Evolutionary conservation across 2,329 filamentous ascomycete species (phyloP).

Genomic region (Hypoxylon rubiginosum): DNA sequence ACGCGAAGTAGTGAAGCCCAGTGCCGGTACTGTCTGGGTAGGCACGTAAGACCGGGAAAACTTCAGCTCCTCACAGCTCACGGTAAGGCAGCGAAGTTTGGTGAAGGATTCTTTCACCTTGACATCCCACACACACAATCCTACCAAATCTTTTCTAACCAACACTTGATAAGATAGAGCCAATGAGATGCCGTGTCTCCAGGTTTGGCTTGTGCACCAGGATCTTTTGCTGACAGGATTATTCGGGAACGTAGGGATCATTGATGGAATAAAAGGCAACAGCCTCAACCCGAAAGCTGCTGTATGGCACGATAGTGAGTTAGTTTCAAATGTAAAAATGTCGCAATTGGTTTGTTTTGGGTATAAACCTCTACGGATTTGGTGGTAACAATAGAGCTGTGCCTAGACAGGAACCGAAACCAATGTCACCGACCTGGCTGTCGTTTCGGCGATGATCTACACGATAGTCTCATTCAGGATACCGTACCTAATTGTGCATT

Average conservation of each 20-base stretch:
- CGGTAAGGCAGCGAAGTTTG: neutral
- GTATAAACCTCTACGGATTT: too few relatives aligned
- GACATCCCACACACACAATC: neutral
- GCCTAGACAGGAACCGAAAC: too few relatives aligned
- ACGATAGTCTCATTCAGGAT: too few relatives aligned
- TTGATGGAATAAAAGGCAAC: neutral
- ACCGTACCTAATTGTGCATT: too few relatives aligned
- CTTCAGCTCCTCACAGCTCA: neutral
- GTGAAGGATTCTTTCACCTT: neutral
- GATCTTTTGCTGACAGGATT: neutral
- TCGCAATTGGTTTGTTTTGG: neutral
- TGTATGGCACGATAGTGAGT: neutral
- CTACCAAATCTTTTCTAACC: neutral
- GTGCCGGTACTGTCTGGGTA: neutral
- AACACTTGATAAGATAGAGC: neutral
- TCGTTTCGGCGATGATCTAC: too few relatives aligned
- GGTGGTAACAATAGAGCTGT: too few relatives aligned
- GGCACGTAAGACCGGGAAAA: neutral
- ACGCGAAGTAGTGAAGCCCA: neutral
- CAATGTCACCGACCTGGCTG: too few relatives aligned
- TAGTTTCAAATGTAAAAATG: neutral
- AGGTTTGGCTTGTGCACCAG: neutral
- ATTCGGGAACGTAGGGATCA: neutral
- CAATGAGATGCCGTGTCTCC: neutral
- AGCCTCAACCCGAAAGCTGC: neutral